These are phyloP conservation scores for Fusarium sp. DNA, from an alignment of 2,329 filamentous ascomycete genomes.

Conservation along the genomic window DNA sequence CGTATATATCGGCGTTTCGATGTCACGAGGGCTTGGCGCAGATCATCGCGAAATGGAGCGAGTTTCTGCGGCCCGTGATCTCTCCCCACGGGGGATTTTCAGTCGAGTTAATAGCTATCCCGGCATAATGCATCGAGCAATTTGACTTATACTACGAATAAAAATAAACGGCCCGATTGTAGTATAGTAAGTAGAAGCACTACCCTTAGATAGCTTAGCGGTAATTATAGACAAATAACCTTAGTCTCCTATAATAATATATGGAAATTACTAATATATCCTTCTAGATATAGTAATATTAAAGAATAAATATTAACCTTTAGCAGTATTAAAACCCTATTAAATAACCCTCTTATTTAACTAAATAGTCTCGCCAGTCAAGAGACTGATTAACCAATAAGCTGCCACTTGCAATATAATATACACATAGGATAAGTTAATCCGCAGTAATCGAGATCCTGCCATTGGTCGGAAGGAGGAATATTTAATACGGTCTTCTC, in stretches of 20 bases:
- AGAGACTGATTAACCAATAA: no score
- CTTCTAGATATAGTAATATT: background rate
- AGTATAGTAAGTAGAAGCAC: rapidly evolving
- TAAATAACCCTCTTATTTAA: no score
- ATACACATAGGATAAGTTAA: no score
- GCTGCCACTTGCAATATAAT: no score
- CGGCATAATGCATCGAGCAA: background rate
- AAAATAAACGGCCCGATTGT: background rate
- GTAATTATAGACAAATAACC: background rate
- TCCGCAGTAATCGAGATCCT: no score
- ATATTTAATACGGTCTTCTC: no score
- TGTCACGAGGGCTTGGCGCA: background rate
- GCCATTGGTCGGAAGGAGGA: no score
- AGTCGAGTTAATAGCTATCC: background rate
- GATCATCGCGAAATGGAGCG: background rate
- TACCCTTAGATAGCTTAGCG: background rate
- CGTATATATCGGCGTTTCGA: background rate
- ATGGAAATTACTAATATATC: background rate
- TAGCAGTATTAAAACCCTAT: no score
- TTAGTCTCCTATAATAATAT: background rate
- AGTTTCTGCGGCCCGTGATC: background rate
- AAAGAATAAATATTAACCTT: background rate
- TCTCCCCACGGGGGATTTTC: background rate
- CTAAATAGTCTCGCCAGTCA: no score
- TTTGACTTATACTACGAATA: background rate